Base-by-base conservation (phyloP, 805 yeast species). In the Spathaspora boniae region DNA sequence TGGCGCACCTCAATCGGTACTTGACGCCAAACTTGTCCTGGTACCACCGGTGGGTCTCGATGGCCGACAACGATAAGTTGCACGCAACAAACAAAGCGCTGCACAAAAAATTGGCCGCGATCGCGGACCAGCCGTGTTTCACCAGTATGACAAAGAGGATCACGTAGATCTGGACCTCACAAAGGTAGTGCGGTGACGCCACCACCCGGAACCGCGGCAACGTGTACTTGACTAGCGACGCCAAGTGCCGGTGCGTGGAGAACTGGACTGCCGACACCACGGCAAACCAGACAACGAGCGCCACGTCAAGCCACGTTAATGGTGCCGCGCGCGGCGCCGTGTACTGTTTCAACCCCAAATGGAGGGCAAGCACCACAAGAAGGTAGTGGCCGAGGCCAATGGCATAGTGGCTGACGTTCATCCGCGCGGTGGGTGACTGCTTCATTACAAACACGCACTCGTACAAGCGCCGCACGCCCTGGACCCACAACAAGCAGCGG, bases 171-270 rank as follows among this genome's bases (percentile, higher is more conserved):
- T 71, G 18, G 5, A 80, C 60, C 50, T 84, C 94, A 52, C 81
- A 82, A 14, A 78, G 59, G 46, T 83, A 84, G 54, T 84, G 94
- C 0, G 91, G 82, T 45, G 82, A 75, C 12, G 77, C 62, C 2
- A 73, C 63, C n/a, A 53, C 53, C 28, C 54, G 69, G 23, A 58
- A 53, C 2, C 48, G 53, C 2, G 94, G 93, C 17, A 69, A 47
- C 1, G 76, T 65, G 52, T 82, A 82, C 50, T 82, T 82, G 15
- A 54, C 56, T 29, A 81, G 51, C 3, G 45, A 32, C 0, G 84
- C 62, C 26, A 82, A 56, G 35, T 73, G 65, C 5, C 22, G 31
- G 48, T 82, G 89, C 49, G 74, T 74, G 20, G 44, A 48, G 38
- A 47, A 57, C 52, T 82, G 91, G 7, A 76, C 78, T 14, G 80